Percentiles rank a stretch among this genome's conserved stretches.
Conservation (phyloP, 495 filamentous ascomycete species). For the Haplographium delicatum region DNA sequence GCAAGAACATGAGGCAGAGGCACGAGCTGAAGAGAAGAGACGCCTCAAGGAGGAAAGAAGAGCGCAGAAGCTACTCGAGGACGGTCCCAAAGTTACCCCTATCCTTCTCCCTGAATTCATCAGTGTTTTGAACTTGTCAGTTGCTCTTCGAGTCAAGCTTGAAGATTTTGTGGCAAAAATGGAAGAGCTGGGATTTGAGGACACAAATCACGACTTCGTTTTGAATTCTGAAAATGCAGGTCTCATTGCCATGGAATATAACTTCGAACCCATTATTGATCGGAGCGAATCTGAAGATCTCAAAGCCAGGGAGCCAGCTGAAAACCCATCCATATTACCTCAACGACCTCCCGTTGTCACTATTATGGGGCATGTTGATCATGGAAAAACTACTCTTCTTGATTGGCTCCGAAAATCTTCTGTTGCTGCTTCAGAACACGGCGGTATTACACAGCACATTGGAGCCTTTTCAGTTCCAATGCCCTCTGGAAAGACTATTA, state of each 20-base stretch:
- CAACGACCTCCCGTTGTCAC: constrained; percentile 88
- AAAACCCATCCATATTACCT: constrained; percentile 67
- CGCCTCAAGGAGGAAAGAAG: constrained; percentile 22
- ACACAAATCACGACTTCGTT: constrained; percentile 70
- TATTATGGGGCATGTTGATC: constrained; percentile 99
- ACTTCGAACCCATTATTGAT: constrained; percentile 86
- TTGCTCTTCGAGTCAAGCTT: constrained; percentile 63
- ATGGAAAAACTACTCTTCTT: constrained; percentile 95
- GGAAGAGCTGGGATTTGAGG: constrained; percentile 77
- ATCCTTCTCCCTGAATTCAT: constrained; percentile 88
- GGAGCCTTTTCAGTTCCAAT: constrained; percentile 94
- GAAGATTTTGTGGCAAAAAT: constrained; percentile 71
- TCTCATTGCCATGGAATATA: constrained; percentile 86
- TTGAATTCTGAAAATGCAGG: constrained; percentile 87
- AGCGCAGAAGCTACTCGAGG: constrained; percentile 30
- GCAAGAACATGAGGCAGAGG: constrained; percentile 5
- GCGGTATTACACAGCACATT: constrained; percentile 98
- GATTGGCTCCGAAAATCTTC: constrained; percentile 93
- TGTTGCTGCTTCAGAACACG: constrained; percentile 83
- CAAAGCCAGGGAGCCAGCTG: constrained; percentile 59
- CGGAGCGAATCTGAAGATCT: constrained; percentile 62
- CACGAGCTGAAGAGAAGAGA: constrained; percentile 22
- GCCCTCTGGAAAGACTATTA: constrained; percentile 80
- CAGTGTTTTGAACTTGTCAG: constrained; percentile 78
- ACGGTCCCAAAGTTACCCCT: constrained; percentile 47